Evolutionary conservation across 2,329 filamentous ascomycete species (phyloP).

Genomic region (Boeremia lycopersici): DNA sequence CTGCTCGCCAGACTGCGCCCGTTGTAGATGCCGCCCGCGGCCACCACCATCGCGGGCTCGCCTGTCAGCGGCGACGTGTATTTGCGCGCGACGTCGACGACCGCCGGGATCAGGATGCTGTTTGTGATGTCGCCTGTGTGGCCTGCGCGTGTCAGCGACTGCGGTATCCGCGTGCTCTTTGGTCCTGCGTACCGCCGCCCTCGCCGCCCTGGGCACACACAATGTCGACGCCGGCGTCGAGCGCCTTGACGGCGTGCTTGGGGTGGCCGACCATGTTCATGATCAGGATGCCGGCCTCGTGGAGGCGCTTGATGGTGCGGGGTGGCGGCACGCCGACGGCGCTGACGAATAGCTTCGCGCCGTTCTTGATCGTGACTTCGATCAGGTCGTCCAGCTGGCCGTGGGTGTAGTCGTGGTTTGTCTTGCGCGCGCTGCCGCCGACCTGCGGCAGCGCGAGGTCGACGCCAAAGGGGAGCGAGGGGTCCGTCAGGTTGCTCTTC

Average conservation of each 20-base stretch:
- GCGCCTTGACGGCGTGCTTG: conserved; percentile 86
- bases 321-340: conserved; percentile 86
- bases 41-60: conserved; percentile 76
- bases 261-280: conserved; percentile 99
- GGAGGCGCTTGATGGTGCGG: conserved; percentile 74
- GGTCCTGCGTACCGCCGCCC: conserved; percentile 65
- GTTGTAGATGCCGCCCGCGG: conserved; percentile 85
- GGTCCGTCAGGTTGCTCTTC: conserved; percentile 71
- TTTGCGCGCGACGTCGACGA: conserved; percentile 78
- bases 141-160: not conserved
- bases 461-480: conserved; percentile 82
- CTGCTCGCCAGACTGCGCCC: conserved; percentile 80
- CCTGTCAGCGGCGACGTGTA: conserved; percentile 77
- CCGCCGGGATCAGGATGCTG: conserved; percentile 83
- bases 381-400: conserved; percentile 88
- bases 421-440: conserved; percentile 81
- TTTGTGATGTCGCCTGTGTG: conserved; percentile 89
- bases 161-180: too few relatives aligned
- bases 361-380: conserved; percentile 81
- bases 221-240: conserved; percentile 86
- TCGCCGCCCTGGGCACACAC: conserved; percentile 93
- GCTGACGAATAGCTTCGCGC: conserved; percentile 83
- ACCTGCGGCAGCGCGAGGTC: conserved; percentile 91
- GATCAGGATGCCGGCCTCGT: conserved; percentile 78
- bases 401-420: conserved; percentile 94